These are phyloP conservation scores for Tilletia setariae DNA, from an alignment of 1,284 basidiomycete genomes.

Conservation along the genomic window DNA sequence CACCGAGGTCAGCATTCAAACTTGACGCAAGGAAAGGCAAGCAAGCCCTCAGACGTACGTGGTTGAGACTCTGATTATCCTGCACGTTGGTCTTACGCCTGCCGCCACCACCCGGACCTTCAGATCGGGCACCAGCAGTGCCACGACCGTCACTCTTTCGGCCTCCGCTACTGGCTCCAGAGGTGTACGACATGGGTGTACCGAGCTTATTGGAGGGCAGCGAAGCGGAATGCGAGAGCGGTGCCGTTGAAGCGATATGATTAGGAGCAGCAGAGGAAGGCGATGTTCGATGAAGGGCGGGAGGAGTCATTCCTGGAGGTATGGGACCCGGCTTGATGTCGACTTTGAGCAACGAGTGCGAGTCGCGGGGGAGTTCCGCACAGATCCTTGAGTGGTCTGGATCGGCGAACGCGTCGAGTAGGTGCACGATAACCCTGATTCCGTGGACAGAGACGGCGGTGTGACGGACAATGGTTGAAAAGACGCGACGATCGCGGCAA, in stretches of 20 bases:
- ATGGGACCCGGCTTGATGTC: background rate
- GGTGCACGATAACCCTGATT: no score
- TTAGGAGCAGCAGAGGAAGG: background rate
- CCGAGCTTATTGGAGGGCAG: background rate
- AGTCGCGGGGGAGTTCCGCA: background rate
- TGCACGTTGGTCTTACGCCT: conserved; percentile 15
- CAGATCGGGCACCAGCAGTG: background rate
- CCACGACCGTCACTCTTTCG: background rate
- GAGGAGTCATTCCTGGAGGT: background rate
- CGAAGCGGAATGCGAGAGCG: background rate
- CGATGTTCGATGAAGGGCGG: background rate
- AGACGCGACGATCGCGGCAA: no score
- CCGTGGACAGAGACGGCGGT: background rate
- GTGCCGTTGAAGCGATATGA: background rate
- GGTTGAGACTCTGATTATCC: conserved; percentile 44
- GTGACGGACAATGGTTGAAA: background rate
- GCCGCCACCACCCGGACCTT: background rate
- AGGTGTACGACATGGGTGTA: background rate
- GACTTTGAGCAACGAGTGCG: no score
- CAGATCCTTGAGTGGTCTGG: background rate
- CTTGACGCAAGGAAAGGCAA: background rate
- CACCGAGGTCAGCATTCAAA: background rate
- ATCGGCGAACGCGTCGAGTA: no score
- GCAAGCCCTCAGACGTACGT: conserved; percentile 26
- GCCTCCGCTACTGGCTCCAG: conserved; percentile 1